Evolutionary conservation across 192 early-diverging fungal genomes (phyloP).

Genomic region (Coemansia sp.): DNA sequence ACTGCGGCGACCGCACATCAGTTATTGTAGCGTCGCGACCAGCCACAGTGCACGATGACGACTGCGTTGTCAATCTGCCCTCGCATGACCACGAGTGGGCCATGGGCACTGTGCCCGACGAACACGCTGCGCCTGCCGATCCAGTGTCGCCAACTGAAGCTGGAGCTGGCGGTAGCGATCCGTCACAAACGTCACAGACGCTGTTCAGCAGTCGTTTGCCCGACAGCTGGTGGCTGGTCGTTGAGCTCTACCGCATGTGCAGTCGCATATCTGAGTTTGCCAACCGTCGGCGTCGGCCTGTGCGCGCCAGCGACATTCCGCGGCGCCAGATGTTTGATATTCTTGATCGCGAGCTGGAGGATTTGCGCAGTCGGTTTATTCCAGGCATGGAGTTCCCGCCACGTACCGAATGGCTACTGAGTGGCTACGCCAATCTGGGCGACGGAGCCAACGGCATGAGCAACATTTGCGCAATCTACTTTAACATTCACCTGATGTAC

Average conservation of each 20-base stretch:
- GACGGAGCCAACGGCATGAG: conserved; percentile 15
- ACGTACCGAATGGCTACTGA: conserved; percentile 27
- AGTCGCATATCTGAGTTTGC: conserved; percentile 50
- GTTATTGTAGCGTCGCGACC: conserved; percentile 53
- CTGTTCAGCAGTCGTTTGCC: conserved; percentile 14
- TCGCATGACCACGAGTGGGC: conserved; percentile 53
- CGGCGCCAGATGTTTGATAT: conserved; percentile 50
- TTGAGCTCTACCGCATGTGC: conserved; percentile 46
- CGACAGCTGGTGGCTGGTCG: conserved; percentile 44
- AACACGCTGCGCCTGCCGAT: neutral
- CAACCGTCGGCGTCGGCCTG: conserved; percentile 45
- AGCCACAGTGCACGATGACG: conserved; percentile 51
- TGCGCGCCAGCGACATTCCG: conserved; percentile 36
- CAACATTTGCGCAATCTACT: conserved; percentile 31
- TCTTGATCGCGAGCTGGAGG: conserved; percentile 45
- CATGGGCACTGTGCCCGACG: conserved; percentile 23
- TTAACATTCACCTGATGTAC: conserved; percentile 51
- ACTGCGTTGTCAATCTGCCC: conserved; percentile 48
- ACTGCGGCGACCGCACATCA: conserved; percentile 49
- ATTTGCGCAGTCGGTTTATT: conserved; percentile 30
- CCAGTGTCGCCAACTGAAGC: neutral
- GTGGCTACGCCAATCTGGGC: conserved; percentile 19
- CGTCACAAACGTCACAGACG: neutral
- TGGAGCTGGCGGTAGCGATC: neutral
- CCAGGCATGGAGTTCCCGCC: conserved; percentile 50